Evolutionary conservation across 2,329 filamentous ascomycete genomes (phyloP).

Genomic region (Aureobasidium sp.): DNA sequence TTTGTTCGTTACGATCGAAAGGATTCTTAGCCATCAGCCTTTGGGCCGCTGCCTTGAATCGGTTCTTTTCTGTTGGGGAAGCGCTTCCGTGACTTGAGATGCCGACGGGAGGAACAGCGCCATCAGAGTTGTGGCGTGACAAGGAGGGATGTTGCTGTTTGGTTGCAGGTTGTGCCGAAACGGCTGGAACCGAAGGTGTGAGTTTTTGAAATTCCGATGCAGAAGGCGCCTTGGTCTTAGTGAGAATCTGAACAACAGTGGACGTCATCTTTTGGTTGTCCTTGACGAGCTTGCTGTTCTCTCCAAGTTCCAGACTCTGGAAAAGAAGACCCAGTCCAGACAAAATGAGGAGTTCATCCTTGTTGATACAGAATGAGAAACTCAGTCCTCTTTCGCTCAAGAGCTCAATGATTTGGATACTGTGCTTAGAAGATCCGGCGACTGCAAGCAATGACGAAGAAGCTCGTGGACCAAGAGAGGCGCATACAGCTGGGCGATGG

Average conservation of each 20-base stretch:
- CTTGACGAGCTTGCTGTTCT: constrained; percentile 76
- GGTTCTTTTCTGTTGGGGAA: constrained; percentile 13
- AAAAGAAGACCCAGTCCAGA: constrained; percentile 84
- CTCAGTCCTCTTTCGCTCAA: constrained; percentile 82
- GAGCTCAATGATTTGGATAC: constrained; percentile 81
- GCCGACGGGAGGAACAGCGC: constrained; percentile 25
- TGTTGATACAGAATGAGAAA: constrained; percentile 87
- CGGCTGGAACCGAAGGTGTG: constrained; percentile 31
- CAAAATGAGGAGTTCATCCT: constrained; percentile 69
- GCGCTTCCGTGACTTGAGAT: neutral
- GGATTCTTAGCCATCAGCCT: constrained; percentile 1
- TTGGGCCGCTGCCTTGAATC: constrained; percentile 14
- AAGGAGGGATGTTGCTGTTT: constrained; percentile 28
- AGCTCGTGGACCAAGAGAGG: constrained; percentile 58
- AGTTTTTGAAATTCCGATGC: constrained; percentile 45
- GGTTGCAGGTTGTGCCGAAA: constrained; percentile 40
- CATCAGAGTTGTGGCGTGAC: constrained; percentile 39
- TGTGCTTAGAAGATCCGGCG: constrained; percentile 79
- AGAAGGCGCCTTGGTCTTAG: constrained; percentile 39
- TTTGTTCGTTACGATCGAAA: constrained; percentile 24
- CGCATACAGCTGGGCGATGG: constrained; percentile 79
- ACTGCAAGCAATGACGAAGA: constrained; percentile 71
- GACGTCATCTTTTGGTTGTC: constrained; percentile 69
- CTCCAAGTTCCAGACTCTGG: constrained; percentile 71
- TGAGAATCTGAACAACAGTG: constrained; percentile 53